Percentiles rank a stretch among this genome's conserved stretches.
phyloP scores from a whole-genome alignment of 495 filamentous ascomycete species.

The Podospora bellae-mahoneyi region DNA sequence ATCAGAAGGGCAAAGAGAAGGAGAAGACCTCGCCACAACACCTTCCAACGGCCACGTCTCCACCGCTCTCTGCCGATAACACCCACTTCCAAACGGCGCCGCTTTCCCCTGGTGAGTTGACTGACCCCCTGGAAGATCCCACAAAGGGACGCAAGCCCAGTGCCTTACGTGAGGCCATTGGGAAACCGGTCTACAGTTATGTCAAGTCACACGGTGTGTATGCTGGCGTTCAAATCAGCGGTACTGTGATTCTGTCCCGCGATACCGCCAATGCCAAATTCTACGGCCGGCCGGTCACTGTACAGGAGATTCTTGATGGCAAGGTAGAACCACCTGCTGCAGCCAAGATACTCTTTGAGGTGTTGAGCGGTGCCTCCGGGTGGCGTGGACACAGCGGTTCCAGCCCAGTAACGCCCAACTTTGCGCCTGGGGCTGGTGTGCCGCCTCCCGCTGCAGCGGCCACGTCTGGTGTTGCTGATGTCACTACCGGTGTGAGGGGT shows the following conservation, averaged over 20 bases:
- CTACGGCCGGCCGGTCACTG: constrained; percentile 62
- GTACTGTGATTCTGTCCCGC: constrained; percentile 72
- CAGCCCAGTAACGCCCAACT: neutral
- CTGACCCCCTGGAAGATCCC: constrained; percentile 10
- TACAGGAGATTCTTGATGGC: constrained; percentile 64
- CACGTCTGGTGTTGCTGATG: neutral
- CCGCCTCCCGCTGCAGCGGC: constrained; percentile 7
- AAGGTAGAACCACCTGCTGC: constrained; percentile 45
- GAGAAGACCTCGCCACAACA: constrained; percentile 12
- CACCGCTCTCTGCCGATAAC: constrained; percentile 21
- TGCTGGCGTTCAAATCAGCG: constrained; percentile 73
- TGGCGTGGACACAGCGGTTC: constrained; percentile 22
- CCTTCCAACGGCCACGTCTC: neutral
- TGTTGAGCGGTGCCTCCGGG: constrained; percentile 30
- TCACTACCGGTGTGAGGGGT: constrained; percentile 6
- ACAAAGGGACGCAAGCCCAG: constrained; percentile 25
- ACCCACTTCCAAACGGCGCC: constrained; percentile 19
- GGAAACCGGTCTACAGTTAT: constrained; percentile 70
- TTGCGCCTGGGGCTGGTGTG: neutral
- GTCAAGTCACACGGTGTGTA: constrained; percentile 79
- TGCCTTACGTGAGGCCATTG: constrained; percentile 30
- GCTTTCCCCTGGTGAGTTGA: constrained; percentile 13
- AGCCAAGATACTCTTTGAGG: constrained; percentile 25
- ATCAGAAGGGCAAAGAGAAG: constrained; percentile 20
- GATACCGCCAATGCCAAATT: constrained; percentile 78